These are phyloP conservation scores for Rhodomyrtus tomentosa DNA, from an alignment of 345 rosid genomes.

Conservation along the genomic window DNA sequence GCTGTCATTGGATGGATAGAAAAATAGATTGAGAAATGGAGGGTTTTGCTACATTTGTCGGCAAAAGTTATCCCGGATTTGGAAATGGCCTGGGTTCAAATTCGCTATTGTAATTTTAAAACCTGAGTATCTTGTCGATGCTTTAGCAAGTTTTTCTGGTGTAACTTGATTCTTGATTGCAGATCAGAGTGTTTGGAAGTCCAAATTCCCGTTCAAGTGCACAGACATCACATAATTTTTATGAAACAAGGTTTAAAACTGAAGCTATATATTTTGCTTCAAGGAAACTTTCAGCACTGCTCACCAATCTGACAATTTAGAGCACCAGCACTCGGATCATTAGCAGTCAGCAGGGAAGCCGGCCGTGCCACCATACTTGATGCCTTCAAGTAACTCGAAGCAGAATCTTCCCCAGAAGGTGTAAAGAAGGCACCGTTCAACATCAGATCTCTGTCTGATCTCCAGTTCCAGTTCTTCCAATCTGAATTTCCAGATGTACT, in stretches of 20 bases:
- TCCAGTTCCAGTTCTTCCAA: slow-evolving; percentile 65
- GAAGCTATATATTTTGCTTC: background rate
- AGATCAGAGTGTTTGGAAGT: background rate
- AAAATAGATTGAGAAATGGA: background rate
- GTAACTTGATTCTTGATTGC: background rate
- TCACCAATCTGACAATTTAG: slow-evolving; percentile 32
- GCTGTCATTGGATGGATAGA: background rate
- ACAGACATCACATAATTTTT: background rate
- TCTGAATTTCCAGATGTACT: slow-evolving; percentile 6
- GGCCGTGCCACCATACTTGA: slow-evolving; percentile 65
- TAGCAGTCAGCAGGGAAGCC: slow-evolving; percentile 26
- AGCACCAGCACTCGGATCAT: slow-evolving; percentile 32
- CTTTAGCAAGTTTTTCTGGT: background rate
- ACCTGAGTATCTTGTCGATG: background rate
- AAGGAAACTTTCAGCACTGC: slow-evolving; percentile 19
- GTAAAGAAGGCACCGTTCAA: slow-evolving; percentile 56
- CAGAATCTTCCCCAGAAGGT: slow-evolving; percentile 38
- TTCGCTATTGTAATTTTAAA: background rate
- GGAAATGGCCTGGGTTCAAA: background rate
- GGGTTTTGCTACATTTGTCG: background rate
- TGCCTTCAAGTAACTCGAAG: slow-evolving; percentile 37
- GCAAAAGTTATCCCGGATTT: background rate
- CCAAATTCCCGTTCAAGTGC: background rate
- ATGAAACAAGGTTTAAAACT: background rate
- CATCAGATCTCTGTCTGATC: slow-evolving; percentile 53